Conservation (phyloP, 169 alveolate species). For the Plasmodium fragile region DNA sequence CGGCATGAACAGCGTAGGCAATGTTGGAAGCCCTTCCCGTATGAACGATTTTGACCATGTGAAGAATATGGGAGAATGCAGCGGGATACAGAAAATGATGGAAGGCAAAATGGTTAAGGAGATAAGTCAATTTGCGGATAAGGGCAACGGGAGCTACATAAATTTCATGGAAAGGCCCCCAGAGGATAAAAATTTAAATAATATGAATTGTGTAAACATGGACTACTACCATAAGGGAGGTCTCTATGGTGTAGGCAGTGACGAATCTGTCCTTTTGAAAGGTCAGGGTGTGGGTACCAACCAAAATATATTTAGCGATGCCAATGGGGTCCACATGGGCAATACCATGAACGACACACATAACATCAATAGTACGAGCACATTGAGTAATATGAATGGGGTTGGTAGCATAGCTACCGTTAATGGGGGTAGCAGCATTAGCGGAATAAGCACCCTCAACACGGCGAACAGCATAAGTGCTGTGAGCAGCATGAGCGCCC, state of each 20-base stretch:
- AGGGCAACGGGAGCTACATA: neutral
- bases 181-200: neutral
- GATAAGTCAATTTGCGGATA: constrained; percentile 4
- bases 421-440: neutral
- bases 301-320: neutral
- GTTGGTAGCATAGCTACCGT: neutral
- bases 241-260: neutral
- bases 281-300: neutral
- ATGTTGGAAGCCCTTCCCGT: neutral
- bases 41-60: neutral
- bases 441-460: neutral
- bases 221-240: neutral
- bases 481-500: neutral
- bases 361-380: neutral
- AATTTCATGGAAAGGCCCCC: neutral
- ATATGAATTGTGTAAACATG: neutral
- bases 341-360: neutral
- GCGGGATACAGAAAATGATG: neutral
- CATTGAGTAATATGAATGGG: neutral
- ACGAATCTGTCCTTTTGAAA: neutral
- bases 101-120: constrained; percentile 6
- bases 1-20: neutral
- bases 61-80: neutral
- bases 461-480: neutral
- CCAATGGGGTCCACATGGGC: neutral